phyloP scores from a whole-genome alignment of 768 basidiomycete genomes.

The Daedaleopsis sinensis region DNA sequence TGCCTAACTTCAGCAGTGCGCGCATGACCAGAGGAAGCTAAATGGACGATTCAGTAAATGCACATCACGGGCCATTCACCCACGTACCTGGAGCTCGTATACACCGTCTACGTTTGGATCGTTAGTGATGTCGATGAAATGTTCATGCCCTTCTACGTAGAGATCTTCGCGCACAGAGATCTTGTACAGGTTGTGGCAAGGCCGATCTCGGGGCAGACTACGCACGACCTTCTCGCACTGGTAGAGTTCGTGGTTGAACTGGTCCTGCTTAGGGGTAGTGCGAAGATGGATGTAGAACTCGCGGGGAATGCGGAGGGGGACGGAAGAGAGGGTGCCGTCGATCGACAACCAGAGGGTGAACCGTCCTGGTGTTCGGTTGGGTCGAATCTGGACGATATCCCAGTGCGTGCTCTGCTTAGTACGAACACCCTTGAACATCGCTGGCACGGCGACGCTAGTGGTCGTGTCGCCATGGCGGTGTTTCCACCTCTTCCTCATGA shows the following conservation, averaged over 20 bases:
- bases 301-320: conserved; percentile 84
- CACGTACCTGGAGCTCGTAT: conserved; percentile 84
- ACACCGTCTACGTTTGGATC: conserved; percentile 95
- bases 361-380: conserved; percentile 75
- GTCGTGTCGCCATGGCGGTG: conserved; percentile 52
- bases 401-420: conserved; percentile 65
- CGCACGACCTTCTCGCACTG: conserved; percentile 71
- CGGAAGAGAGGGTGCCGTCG: conserved; percentile 74
- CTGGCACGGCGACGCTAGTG: conserved; percentile 54
- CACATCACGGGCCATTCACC: background rate
- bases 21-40: conserved; percentile 86
- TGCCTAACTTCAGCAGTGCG: conserved; percentile 82
- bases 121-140: conserved; percentile 91
- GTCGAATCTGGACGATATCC: conserved; percentile 92
- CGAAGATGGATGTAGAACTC: conserved; percentile 95
- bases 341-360: conserved; percentile 89
- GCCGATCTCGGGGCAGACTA: conserved; percentile 77
- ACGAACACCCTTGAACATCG: conserved; percentile 72
- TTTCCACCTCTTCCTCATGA: conserved; percentile 80
- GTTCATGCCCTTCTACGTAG: conserved; percentile 83
- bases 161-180: conserved; percentile 81
- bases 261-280: conserved; percentile 58
- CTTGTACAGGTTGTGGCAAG: conserved; percentile 80
- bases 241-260: conserved; percentile 75
- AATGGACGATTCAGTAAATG: background rate